phyloP scores from a whole-genome alignment of 2,329 filamentous ascomycete species.

The Decorospora gaudefroyi region DNA sequence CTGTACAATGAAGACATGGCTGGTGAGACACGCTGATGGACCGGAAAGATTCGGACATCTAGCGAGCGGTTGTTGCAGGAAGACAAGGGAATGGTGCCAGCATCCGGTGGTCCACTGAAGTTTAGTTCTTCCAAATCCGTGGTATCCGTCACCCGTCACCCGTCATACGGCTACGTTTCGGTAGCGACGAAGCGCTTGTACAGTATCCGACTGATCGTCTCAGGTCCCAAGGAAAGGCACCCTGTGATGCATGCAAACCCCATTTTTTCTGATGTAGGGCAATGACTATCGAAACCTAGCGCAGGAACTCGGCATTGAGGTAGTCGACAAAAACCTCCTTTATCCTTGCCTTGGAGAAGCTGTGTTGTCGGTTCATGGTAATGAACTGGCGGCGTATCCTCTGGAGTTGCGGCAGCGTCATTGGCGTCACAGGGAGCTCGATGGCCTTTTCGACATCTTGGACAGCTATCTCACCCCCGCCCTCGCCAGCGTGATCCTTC shows the following conservation, averaged over 20 bases:
- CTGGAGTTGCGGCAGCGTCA: constrained; percentile 76
- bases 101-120: neutral
- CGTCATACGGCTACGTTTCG: too few relatives aligned
- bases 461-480: constrained; percentile 62
- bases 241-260: neutral
- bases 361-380: constrained; percentile 70
- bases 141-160: too few relatives aligned
- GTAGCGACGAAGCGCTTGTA: too few relatives aligned
- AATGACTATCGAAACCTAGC: constrained; percentile 21
- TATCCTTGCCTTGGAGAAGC: constrained; percentile 47
- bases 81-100: neutral
- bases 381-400: constrained; percentile 78
- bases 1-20: too few relatives aligned
- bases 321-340: constrained; percentile 49
- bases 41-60: constrained; percentile 18
- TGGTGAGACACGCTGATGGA: neutral
- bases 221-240: too few relatives aligned
- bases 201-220: too few relatives aligned
- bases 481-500: constrained; percentile 65
- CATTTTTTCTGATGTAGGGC: neutral
- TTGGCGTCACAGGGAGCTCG: constrained; percentile 66
- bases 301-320: constrained; percentile 45
- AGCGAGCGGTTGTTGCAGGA: neutral
- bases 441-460: constrained; percentile 61
- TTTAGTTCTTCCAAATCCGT: neutral